A percentile compares a stretch with the other conserved stretches of the same genome.
phyloP scores from a whole-genome alignment of 305 asterid species.

The Fraxinus platypoda region DNA sequence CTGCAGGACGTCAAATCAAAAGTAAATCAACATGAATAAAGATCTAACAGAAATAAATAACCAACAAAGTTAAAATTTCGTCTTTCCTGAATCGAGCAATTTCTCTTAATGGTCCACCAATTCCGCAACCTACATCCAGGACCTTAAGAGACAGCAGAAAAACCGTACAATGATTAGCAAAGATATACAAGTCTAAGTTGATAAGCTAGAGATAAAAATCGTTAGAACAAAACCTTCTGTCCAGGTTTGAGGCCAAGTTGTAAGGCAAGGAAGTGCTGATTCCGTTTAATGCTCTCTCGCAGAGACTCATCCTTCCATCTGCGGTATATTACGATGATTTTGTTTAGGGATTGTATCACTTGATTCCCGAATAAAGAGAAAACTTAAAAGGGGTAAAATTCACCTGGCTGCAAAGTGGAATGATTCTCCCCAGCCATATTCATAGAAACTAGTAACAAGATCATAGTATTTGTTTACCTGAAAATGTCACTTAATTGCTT shows the following conservation, averaged over 20 bases:
- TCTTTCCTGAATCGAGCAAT: constrained; percentile 84
- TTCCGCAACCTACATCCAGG: constrained; percentile 97
- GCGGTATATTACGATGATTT: constrained; percentile 16
- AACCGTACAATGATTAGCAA: constrained; percentile 5
- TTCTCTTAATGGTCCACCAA: constrained; percentile 95
- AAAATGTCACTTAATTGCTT: not conserved
- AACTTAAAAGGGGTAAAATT: not conserved
- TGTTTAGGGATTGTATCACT: not conserved
- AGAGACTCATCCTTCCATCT: constrained; percentile 94
- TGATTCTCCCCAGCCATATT: constrained; percentile 98
- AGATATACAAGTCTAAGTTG: not conserved
- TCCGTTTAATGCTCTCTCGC: constrained; percentile 84
- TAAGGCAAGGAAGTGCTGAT: constrained; percentile 91
- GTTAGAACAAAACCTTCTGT: constrained; percentile 53
- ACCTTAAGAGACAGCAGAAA: constrained; percentile 51
- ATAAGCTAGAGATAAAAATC: not conserved
- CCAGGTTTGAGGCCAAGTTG: constrained; percentile 84
- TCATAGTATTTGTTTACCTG: constrained; percentile 97
- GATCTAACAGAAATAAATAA: not conserved
- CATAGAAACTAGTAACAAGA: constrained; percentile 96
- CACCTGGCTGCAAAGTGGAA: constrained; percentile 98
- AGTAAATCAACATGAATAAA: not conserved
- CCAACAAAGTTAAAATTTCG: constrained; percentile 13
- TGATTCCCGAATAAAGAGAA: not conserved
- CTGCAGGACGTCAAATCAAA: constrained; percentile 48